Percentiles rank a stretch among this genome's conserved stretches.
Conservation (phyloP, 2,329 filamentous ascomycete genomes). For the Chrysoporthe austroafricana region DNA sequence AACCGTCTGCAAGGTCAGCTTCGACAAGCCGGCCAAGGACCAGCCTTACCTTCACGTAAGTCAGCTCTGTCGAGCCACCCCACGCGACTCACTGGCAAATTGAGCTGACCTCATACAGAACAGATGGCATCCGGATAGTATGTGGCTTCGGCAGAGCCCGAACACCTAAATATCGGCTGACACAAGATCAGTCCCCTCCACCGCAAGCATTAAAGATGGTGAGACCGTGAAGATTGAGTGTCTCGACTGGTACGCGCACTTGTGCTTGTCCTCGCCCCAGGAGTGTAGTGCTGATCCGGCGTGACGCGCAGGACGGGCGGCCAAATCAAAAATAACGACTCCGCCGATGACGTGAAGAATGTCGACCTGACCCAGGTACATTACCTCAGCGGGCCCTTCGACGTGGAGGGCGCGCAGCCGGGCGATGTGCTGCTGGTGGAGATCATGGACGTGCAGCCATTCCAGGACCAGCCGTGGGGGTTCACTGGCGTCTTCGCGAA, state of each 20-base stretch:
- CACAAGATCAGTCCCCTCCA: conserved; percentile 67
- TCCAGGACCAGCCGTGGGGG: conserved; percentile 85
- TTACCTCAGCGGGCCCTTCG: conserved; percentile 88
- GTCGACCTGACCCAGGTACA: conserved; percentile 85
- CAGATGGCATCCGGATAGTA: conserved; percentile 91
- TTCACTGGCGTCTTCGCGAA: conserved; percentile 84
- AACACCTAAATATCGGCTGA: conserved; percentile 9
- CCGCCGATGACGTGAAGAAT: conserved; percentile 83
- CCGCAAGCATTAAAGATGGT: conserved; percentile 74
- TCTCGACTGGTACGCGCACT: conserved; percentile 67
- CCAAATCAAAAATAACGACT: conserved; percentile 87
- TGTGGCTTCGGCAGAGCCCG: conserved; percentile 30
- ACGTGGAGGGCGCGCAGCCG: conserved; percentile 81
- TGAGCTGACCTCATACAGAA: conserved; percentile 59
- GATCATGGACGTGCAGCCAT: conserved; percentile 90
- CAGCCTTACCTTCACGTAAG: conserved; percentile 73
- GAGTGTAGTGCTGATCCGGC: background rate
- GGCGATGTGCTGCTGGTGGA: conserved; percentile 86
- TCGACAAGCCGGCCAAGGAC: conserved; percentile 71
- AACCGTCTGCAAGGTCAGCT: conserved; percentile 70
- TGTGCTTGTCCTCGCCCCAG: background rate
- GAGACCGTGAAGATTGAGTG: conserved; percentile 95
- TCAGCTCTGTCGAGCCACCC: conserved; percentile 21
- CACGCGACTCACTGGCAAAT: background rate
- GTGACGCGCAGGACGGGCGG: conserved; percentile 61